Percentiles rank a stretch among this genome's conserved stretches.
Evolutionary conservation across 2,329 filamentous ascomycete genomes (phyloP).

Genomic region (Penicillium sp.): DNA sequence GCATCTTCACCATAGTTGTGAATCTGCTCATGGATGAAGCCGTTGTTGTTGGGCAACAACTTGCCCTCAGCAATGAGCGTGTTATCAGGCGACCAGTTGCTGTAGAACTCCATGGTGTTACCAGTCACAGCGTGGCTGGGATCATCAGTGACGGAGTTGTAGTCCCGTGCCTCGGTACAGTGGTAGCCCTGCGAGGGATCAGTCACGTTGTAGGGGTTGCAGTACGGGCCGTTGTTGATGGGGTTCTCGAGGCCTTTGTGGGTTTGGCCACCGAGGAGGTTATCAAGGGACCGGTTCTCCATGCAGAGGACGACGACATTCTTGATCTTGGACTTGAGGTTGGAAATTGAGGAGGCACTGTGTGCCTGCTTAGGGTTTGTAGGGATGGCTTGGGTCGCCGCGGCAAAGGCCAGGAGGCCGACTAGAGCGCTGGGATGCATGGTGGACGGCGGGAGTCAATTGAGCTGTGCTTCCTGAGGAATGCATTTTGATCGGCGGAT

Average conservation of each 20-base stretch:
- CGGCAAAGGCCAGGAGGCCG: slow-evolving; percentile 22
- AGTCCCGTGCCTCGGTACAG: slow-evolving; percentile 37
- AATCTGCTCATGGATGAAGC: slow-evolving; percentile 44
- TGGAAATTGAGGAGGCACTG: slow-evolving; percentile 12
- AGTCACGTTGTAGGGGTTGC: slow-evolving; percentile 15
- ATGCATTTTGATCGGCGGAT: neutral
- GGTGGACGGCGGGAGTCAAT: neutral
- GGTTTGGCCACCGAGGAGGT: slow-evolving; percentile 43
- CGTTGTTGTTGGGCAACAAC: slow-evolving; percentile 32
- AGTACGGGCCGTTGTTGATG: slow-evolving; percentile 11
- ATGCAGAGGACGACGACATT: slow-evolving; percentile 37
- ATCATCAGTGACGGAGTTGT: slow-evolving; percentile 43
- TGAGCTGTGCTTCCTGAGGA: neutral
- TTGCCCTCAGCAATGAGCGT: slow-evolving; percentile 32
- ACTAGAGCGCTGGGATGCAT: slow-evolving; percentile 14
- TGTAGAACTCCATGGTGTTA: slow-evolving; percentile 47
- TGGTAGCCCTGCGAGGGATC: slow-evolving; percentile 25
- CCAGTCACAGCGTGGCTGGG: slow-evolving; percentile 44
- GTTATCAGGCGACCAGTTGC: slow-evolving; percentile 41
- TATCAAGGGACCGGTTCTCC: slow-evolving; percentile 49
- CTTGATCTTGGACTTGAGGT: slow-evolving; percentile 36
- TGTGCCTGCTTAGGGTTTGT: slow-evolving; percentile 1
- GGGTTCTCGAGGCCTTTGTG: slow-evolving; percentile 34
- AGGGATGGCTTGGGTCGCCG: slow-evolving; percentile 10
- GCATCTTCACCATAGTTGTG: slow-evolving; percentile 31